These are phyloP conservation scores for Saxophila tyrrhenica DNA, from an alignment of 495 filamentous ascomycete genomes.

Conservation along the genomic window DNA sequence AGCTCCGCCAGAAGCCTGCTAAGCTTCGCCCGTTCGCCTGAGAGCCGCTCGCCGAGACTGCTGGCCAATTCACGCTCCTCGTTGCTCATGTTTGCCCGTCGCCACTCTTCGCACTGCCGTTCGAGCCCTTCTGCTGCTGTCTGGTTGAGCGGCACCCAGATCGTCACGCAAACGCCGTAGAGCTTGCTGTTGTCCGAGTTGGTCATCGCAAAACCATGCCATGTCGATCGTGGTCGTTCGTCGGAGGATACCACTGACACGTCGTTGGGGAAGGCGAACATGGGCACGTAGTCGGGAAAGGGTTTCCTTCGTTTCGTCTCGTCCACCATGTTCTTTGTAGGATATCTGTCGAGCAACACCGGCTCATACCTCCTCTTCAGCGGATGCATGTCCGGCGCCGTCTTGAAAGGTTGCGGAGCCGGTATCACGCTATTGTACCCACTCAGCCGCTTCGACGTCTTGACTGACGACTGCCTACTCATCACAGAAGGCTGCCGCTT, in stretches of 20 bases:
- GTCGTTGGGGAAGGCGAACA: conserved; percentile 98
- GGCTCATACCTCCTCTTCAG: conserved; percentile 89
- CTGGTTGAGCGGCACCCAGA: conserved; percentile 81
- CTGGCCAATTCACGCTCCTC: conserved; percentile 90
- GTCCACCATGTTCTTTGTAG: conserved; percentile 69
- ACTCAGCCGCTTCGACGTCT: conserved; percentile 79
- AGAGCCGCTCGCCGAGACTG: conserved; percentile 81
- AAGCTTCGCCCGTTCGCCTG: conserved; percentile 78
- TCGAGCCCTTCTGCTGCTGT: conserved; percentile 80
- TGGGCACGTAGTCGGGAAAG: conserved; percentile 95
- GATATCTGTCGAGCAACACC: conserved; percentile 86
- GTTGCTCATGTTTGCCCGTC: conserved; percentile 86
- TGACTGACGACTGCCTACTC: conserved; percentile 71
- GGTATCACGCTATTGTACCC: conserved; percentile 99
- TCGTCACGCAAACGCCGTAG: conserved; percentile 80
- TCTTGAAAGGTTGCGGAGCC: conserved; percentile 75
- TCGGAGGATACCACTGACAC: conserved; percentile 93
- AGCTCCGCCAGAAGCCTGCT: conserved; percentile 77
- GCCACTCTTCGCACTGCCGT: conserved; percentile 85
- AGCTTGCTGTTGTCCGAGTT: conserved; percentile 80
- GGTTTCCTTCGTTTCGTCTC: conserved; percentile 68
- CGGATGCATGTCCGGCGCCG: conserved; percentile 88
- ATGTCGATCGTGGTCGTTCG: conserved; percentile 82
- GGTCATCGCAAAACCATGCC: conserved; percentile 99
- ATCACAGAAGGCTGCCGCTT: conserved; percentile 67